phyloP scores from a whole-genome alignment of 305 asterid species.

The Fraxinus floribunda region DNA sequence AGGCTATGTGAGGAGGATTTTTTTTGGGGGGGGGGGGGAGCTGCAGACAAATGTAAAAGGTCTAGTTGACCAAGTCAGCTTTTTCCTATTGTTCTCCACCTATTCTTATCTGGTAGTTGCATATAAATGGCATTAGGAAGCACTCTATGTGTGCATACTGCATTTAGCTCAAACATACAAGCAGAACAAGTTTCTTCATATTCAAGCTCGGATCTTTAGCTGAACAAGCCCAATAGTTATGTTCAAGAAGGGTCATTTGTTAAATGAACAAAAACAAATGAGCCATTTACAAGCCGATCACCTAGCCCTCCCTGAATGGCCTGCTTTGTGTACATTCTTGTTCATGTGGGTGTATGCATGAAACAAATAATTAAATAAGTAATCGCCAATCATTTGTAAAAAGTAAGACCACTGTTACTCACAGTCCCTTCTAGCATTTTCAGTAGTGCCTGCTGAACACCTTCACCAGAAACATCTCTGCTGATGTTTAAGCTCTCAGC shows the following conservation, averaged over 20 bases:
- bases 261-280: not conserved
- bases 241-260: not conserved
- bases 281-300: slow-evolving; percentile 10
- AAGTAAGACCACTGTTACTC: slow-evolving; percentile 31
- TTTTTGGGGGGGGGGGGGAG: not conserved
- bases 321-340: slow-evolving; percentile 12
- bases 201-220: not conserved
- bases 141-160: not conserved
- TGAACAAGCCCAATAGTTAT: not conserved
- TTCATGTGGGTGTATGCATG: slow-evolving; percentile 7
- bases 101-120: not conserved
- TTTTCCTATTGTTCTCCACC: not conserved
- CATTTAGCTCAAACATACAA: not conserved
- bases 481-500: slow-evolving; percentile 85
- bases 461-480: slow-evolving; percentile 96
- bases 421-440: slow-evolving; percentile 86
- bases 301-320: slow-evolving; percentile 12
- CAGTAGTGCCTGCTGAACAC: slow-evolving; percentile 92
- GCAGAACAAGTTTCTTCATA: not conserved
- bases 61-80: not conserved
- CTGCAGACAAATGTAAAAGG: not conserved
- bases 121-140: not conserved
- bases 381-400: slow-evolving; percentile 18
- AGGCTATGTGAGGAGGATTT: not conserved
- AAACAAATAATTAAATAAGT: slow-evolving; percentile 9